Percentiles rank a stretch among this genome's conserved stretches.
Conservation (phyloP, 2,329 filamentous ascomycete species). For the Sporothrix pallida region DNA sequence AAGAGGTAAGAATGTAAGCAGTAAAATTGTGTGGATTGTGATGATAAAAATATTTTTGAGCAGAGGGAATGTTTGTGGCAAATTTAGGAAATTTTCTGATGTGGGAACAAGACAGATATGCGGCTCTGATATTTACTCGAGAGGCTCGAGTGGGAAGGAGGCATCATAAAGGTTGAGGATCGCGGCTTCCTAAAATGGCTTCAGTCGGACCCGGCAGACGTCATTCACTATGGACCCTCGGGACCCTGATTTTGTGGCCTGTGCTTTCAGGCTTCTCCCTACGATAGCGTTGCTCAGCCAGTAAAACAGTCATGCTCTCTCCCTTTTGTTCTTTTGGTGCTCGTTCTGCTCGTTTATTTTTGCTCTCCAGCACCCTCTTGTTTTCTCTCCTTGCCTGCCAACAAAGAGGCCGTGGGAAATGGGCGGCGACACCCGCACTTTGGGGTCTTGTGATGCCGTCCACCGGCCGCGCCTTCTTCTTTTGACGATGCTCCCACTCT, state of each 20-base stretch:
- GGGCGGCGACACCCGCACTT: not conserved
- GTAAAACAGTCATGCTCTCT: too few species aligned
- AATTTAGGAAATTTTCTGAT: too few species aligned
- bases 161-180: not conserved
- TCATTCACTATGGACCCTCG: not conserved
- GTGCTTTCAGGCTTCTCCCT: too few species aligned
- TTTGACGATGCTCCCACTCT: not conserved
- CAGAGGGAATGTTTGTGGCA: too few species aligned
- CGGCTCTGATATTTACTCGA: not conserved
- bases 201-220: not conserved
- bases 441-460: not conserved
- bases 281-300: too few species aligned
- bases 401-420: not conserved
- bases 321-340: not conserved
- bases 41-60: too few species aligned
- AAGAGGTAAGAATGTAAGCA: not conserved
- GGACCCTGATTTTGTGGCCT: too few species aligned
- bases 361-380: not conserved
- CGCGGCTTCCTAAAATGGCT: slow-evolving; percentile 9
- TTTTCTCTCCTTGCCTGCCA: not conserved
- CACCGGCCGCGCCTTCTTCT: not conserved
- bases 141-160: not conserved
- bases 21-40: too few species aligned
- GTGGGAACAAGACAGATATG: too few species aligned
- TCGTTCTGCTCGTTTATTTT: not conserved